Base-by-base conservation (phyloP, 371 early-diverging fungal species). In the Blakeslea trispora region DNA sequence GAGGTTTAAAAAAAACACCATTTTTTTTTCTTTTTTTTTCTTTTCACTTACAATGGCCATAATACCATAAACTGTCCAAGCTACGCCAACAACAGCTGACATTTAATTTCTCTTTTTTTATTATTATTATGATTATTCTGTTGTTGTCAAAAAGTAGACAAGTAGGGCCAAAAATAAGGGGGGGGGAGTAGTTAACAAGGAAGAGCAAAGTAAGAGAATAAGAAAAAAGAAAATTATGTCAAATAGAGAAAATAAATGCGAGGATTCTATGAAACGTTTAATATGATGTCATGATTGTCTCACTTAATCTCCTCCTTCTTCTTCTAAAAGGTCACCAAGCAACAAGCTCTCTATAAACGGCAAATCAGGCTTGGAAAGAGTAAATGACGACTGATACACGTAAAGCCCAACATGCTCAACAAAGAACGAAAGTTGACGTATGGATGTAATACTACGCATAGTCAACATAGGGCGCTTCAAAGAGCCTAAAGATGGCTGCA, bases 381-480 rank as follows among this genome's bases (percentile, higher is more conserved):
- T 76, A 58, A 84, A 90, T 10, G 89, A 88, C 11, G 84, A 79
- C 56, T 90, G 82, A 65, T 91, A 91, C 11, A 84, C 85, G 57
- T 88, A 86, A 15, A 82, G 75, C 28, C 87, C 86, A 22, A 91
- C 77, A 62, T 85, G 83, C 24, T 83, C 82, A 42, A 94, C 70
- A 74, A 94, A 92, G 56, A 85, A 85, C 19, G 86, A 81, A 1
- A 94, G 77, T 63, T 92, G 87, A 7, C 77, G 74, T 22, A 89
- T 80, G 18, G 81, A 81, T n/a, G 76, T 57, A 34, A 91, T 87
- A 40, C 79, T 77, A 9, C 84, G 79, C 75, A 85, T 79, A 1
- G 89, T 85, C 46, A 93, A 61, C 79, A 92, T 81, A 0, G 92
- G 92, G 17, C 91, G 81, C 53, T 86, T 87, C 42, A 82, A 24